A percentile compares a stretch with the other conserved stretches of the same genome.
These are phyloP conservation scores for Lignosus rhinocerotis DNA, from an alignment of 1,284 basidiomycete genomes.

Conservation along the genomic window DNA sequence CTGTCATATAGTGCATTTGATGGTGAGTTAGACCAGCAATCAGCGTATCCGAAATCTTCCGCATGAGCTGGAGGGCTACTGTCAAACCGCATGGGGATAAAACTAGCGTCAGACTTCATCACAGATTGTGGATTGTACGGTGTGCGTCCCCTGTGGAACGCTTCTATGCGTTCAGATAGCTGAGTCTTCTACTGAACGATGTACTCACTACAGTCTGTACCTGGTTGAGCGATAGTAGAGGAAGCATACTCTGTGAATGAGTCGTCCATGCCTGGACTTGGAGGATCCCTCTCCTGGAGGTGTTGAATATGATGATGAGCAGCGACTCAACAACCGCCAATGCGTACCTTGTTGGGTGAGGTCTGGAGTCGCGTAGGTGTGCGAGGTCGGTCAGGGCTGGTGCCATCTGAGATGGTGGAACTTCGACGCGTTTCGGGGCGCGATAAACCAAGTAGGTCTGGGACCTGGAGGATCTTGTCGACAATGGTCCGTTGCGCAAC, in stretches of 20 bases:
- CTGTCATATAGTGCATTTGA: background rate
- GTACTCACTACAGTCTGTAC: background rate
- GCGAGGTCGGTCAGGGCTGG: background rate
- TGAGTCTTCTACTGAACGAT: background rate
- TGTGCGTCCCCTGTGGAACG: background rate
- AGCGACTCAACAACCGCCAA: background rate
- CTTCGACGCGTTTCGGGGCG: background rate
- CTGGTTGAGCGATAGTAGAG: background rate
- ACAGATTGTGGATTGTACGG: background rate
- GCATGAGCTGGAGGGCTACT: slow-evolving; percentile 15
- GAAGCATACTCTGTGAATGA: background rate
- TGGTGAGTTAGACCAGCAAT: background rate
- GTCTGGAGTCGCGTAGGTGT: background rate
- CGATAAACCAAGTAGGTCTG: slow-evolving; percentile 17
- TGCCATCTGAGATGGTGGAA: background rate
- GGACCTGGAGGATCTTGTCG: slow-evolving; percentile 13
- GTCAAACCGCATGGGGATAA: slow-evolving; percentile 29
- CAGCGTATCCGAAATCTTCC: slow-evolving; percentile 21
- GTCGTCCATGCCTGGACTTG: background rate
- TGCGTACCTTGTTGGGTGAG: background rate
- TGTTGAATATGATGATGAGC: background rate
- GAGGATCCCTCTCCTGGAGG: background rate
- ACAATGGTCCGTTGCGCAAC: slow-evolving; percentile 6
- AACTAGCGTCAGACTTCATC: slow-evolving; percentile 13
- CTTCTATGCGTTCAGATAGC: background rate